phyloP scores from a whole-genome alignment of 768 basidiomycete genomes.

The Collybia sp. region DNA sequence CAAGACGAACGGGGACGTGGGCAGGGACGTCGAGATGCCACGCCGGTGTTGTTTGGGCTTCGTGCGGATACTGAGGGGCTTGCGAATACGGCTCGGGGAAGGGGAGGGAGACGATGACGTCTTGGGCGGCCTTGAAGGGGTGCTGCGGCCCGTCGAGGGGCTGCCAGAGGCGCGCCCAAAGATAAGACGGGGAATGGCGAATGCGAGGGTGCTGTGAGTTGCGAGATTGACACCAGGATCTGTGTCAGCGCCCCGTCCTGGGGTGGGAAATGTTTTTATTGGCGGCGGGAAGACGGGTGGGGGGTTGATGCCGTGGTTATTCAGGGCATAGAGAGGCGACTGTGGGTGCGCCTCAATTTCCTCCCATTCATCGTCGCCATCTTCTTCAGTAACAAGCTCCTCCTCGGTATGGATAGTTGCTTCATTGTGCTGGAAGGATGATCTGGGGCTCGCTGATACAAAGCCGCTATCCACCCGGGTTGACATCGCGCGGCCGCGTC shows the following conservation, averaged over 20 bases:
- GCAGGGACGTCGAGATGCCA: constrained; percentile 3
- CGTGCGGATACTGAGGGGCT: not conserved
- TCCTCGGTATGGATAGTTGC: not conserved
- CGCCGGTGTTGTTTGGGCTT: not conserved
- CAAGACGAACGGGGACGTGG: constrained; percentile 8
- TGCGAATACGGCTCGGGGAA: not conserved
- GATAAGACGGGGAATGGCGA: constrained; percentile 7
- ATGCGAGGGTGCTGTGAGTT: constrained; percentile 5
- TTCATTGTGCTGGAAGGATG: constrained; percentile 7
- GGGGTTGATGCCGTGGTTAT: constrained; percentile 11
- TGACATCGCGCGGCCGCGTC: not conserved
- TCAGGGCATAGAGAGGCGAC: constrained; percentile 10
- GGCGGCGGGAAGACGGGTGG: not conserved
- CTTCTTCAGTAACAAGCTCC: constrained; percentile 3
- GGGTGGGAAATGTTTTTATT: constrained; percentile 2
- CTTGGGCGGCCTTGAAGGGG: not conserved
- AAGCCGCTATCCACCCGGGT: constrained; percentile 1
- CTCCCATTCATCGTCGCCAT: constrained; percentile 14
- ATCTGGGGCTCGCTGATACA: constrained; percentile 6
- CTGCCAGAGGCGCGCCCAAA: constrained; percentile 2
- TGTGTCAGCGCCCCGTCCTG: constrained; percentile 1
- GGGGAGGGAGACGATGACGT: not conserved
- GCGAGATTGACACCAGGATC: constrained; percentile 1
- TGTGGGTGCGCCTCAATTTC: constrained; percentile 11
- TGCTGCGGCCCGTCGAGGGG: not conserved